Base-by-base conservation (phyloP, 2,329 filamentous ascomycete genomes). In the Cladophialophora exuberans region DNA sequence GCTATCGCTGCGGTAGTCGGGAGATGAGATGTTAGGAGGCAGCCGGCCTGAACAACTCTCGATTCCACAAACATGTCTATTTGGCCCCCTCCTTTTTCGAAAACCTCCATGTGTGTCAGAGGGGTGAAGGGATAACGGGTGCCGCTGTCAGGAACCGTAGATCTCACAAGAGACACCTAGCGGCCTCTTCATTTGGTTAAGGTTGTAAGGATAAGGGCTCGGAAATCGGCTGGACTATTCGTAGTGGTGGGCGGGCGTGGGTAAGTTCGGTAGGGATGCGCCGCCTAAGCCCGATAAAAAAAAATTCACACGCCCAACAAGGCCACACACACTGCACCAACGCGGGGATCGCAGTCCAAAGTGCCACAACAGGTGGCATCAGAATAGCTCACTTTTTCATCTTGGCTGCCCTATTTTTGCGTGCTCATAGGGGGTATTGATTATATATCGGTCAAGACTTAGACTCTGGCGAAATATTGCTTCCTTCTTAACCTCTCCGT, bases 91-190 rank as follows among this genome's bases (percentile, higher is more conserved):
- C 20, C 22, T 48, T 28, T 36, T 23, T 13, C 44, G 20, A n/a
- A 42, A 48, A 26, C 10, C 26, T 20, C 11, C 35, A 20, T 30
- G 6, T 18, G 17, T 30, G 18, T 26, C 18, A 42, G 13, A 18
- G 22, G 15, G 26, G 26, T n/a, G 33, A 30, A 25, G 9, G 18
- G 42, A 17, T 31, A 13, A 25, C 41, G 47, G 41, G 38, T 42
- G 47, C 47, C 31, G 30, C 48, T 56, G 57, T 49, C 48, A 56
- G 53, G 48, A 26, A 50, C 44, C 53, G 57, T 53, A 56, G 39
- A 42, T 42, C 39, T 23, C 22, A 11, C 23, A 1, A 18, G 39
- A 42, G 10, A 13, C 39, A 18, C 39, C 39, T 23, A 42, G 20
- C 39, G 22, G 26, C 18, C 39, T 15, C 39, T 25, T n/a, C n/a